These are phyloP conservation scores for Hanseniaspora valbyensis DNA, from an alignment of 805 yeast species.

Conservation along the genomic window DNA sequence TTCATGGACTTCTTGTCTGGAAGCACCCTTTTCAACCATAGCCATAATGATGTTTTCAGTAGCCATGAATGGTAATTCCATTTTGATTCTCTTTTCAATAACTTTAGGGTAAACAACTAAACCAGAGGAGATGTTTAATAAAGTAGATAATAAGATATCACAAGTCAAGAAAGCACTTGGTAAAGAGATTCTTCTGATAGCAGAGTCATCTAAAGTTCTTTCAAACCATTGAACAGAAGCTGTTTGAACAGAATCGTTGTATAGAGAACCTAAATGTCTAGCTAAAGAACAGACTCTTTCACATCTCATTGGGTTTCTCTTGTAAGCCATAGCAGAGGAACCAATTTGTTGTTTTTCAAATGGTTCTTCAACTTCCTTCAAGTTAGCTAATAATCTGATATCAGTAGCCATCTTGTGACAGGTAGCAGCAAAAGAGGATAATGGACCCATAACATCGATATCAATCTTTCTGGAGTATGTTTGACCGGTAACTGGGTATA, in stretches of 20 bases:
- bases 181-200: constrained; percentile 90
- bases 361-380: constrained; percentile 97
- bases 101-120: constrained; percentile 97
- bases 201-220: constrained; percentile 95
- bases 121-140: constrained; percentile 86
- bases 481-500: constrained; percentile 97
- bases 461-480: constrained; percentile 98
- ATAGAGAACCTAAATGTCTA: constrained; percentile 85
- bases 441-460: constrained; percentile 83
- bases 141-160: constrained; percentile 79
- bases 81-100: constrained; percentile 85
- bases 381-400: constrained; percentile 85
- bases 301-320: constrained; percentile 98
- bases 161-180: constrained; percentile 96
- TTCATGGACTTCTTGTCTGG: constrained; percentile 97
- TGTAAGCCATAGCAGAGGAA: constrained; percentile 97
- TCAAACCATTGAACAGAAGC: constrained; percentile 99
- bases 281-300: constrained; percentile 98
- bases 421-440: constrained; percentile 88
- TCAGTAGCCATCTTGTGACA: constrained; percentile 98
- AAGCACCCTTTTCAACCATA: constrained; percentile 95
- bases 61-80: constrained; percentile 98
- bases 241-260: constrained; percentile 89
- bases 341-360: constrained; percentile 98
- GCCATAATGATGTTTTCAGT: constrained; percentile 99